Percentiles rank a stretch among this genome's conserved stretches.
phyloP scores from a whole-genome alignment of 2,329 filamentous ascomycete species.

The Penicillium sp. region DNA sequence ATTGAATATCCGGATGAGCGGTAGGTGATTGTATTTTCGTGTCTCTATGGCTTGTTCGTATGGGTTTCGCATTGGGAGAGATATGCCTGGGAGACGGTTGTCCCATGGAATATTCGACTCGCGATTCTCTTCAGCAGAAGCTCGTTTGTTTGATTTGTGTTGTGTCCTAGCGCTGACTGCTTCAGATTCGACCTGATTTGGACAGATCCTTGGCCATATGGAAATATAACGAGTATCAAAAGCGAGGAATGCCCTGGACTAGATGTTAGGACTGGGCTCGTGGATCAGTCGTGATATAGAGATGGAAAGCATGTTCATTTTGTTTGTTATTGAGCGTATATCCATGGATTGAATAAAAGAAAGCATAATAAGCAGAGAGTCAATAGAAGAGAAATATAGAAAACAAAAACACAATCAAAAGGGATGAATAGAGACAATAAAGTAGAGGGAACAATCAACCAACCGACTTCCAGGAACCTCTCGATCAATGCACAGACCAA shows the following conservation, averaged over 20 bases:
- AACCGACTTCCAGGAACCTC: not conserved
- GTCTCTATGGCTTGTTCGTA: not conserved
- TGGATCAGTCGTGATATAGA: conserved; percentile 22
- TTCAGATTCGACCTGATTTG: conserved; percentile 33
- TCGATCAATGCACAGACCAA: conserved; percentile 5
- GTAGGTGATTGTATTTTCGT: conserved; percentile 18
- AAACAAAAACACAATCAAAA: not conserved
- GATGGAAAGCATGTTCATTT: not conserved
- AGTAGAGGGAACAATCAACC: not conserved
- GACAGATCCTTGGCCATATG: conserved; percentile 32
- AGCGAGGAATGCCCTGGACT: conserved; percentile 31
- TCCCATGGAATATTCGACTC: not conserved
- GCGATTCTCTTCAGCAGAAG: not conserved
- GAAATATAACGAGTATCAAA: conserved; percentile 26
- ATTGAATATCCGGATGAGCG: conserved; percentile 28
- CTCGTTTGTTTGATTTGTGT: not conserved
- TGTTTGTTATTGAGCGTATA: not conserved
- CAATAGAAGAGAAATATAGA: not conserved
- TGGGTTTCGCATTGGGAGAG: not conserved
- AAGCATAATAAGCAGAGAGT: not conserved
- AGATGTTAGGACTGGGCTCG: conserved; percentile 19
- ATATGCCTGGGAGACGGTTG: not conserved
- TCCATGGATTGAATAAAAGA: not conserved
- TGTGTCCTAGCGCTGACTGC: conserved; percentile 4
- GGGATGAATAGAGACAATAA: not conserved